Evolutionary conservation across 2,329 filamentous ascomycete species (phyloP), one percentile per base, ranked within the genome.

Genomic region (Talaromyces sp.): DNA sequence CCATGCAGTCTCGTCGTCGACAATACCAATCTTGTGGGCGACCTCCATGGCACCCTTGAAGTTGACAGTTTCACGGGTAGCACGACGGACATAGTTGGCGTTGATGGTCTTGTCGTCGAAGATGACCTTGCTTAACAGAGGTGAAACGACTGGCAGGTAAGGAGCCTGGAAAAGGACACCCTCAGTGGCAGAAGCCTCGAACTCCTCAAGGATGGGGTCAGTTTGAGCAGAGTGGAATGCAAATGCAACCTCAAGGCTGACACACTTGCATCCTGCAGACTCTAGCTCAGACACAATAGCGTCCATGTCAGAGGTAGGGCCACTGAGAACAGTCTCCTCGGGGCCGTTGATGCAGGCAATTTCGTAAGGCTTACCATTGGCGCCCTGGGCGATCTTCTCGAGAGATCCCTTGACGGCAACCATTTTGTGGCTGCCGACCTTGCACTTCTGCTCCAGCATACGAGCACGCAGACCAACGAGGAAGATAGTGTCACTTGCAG

Each of bases 291-390:
- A 25, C 5, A 47, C 19, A 25, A 88, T 79, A 5, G 81, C 80
- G 67, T 85, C 81, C 62, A 90, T 86, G 67, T 89, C 82, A 47
- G 88, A 81, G 61, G 86, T 85, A 61, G 82, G 84, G 22, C 85
- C 77, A 68, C 86, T 87, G 29, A 94, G 82, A 1, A 94, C 91
- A 6, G 88, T 92, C 74, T 92, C 90, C 61, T 87, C 83, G 0
- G 89, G 88, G 0, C 89, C 88, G 70, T 95, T 95, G 74, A 92
- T 84, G 79, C 91, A 94, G n/a, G 91, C 89, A 69, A 87, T 79
- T 70, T 85, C 82, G 49, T 78, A 70, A 19, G 63, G 19, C 4
- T 59, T 62, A 83, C 73, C 6, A 13, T n/a, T 31, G 76, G 78
- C 70, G 82, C 82, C 69, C 80, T 84, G 81, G 53, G 81, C 65